Base-by-base conservation (phyloP, 2,329 filamentous ascomycete species). In the Thielaviopsis cerberus region DNA sequence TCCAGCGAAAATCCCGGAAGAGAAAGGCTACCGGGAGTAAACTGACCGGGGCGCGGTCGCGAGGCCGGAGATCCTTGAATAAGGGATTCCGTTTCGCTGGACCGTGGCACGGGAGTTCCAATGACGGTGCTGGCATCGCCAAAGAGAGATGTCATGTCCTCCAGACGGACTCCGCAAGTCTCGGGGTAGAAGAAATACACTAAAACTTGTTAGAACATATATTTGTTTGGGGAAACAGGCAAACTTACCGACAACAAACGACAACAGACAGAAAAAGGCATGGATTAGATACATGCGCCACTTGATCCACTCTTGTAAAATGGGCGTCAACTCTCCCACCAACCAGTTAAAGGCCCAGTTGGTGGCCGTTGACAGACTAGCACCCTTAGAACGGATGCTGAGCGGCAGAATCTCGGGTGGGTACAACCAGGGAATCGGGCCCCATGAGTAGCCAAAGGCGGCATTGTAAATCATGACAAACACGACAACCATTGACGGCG, bases 321-420 rank as follows among this genome's bases (percentile, higher is more conserved):
- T 82, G 1, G 92, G 92, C 0, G 92, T 98, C 76, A 97, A 80
- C 70, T 94, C 88, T 64, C 92, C 92, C 3, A 97, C 92, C 25
- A 97, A 75, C 86, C 89, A 98, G 72, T 98, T 98, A 72, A 92
- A 95, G 1, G 91, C 89, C 92, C 92, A 98, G 68, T 98, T 98
- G 30, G 90, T 84, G 20, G 92, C 92, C 1, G 92, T 97, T 61
- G 91, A 96, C 68, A 98, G 72, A 77, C 89, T 95, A 57, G 92
- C 91, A 61, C 92, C 92, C 76, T 97, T 97, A 61, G 91, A 94
- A 66, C 92, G 84, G 68, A 97, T 96, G 74, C 89, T 96, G 61
- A 98, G 76, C 4, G 92, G 92, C 51, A 98, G 76, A 62, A 98
- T 98, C 76, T 98, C 92, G n/a, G 92, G 92, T 15, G 92, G 92